Conservation (phyloP, 352 stramenopile species). For the Globisporangium splendens region DNA sequence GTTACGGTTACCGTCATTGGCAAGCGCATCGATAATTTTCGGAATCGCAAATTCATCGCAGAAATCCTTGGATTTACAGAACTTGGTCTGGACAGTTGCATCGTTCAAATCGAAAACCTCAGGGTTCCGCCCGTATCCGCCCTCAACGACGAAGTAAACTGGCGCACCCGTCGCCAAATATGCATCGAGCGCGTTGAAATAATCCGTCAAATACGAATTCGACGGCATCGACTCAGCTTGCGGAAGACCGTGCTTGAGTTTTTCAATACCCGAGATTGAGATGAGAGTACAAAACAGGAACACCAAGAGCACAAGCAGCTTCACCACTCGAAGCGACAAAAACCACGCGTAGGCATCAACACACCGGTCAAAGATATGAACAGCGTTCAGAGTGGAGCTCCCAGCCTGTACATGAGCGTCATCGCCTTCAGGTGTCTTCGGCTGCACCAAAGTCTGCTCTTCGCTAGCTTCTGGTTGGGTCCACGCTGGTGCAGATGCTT, state of each 20-base stretch:
- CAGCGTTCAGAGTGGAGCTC: conserved; percentile 1
- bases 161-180: conserved; percentile 53
- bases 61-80: conserved; percentile 65
- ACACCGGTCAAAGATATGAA: conserved; percentile 29
- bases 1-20: conserved; percentile 36
- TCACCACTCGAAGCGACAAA: conserved; percentile 43
- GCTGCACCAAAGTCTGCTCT: conserved; percentile 14
- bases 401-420: background rate
- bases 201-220: conserved; percentile 64
- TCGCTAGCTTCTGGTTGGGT: conserved; percentile 3
- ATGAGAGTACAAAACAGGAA: conserved; percentile 45
- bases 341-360: conserved; percentile 47
- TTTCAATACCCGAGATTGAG: conserved; percentile 53
- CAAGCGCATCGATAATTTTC: conserved; percentile 53
- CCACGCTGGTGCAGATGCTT: conserved; percentile 7
- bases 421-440: conserved; percentile 20
- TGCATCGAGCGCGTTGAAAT: conserved; percentile 54
- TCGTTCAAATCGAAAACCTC: conserved; percentile 44
- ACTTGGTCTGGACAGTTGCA: conserved; percentile 32
- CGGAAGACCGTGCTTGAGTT: conserved; percentile 47
- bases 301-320: conserved; percentile 39
- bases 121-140: conserved; percentile 47
- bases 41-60: conserved; percentile 48
- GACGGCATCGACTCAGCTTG: conserved; percentile 64
- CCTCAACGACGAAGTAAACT: conserved; percentile 66